Conservation (phyloP, 164 flowering plant species). For the Kalanchoe fedtschenkoi region DNA sequence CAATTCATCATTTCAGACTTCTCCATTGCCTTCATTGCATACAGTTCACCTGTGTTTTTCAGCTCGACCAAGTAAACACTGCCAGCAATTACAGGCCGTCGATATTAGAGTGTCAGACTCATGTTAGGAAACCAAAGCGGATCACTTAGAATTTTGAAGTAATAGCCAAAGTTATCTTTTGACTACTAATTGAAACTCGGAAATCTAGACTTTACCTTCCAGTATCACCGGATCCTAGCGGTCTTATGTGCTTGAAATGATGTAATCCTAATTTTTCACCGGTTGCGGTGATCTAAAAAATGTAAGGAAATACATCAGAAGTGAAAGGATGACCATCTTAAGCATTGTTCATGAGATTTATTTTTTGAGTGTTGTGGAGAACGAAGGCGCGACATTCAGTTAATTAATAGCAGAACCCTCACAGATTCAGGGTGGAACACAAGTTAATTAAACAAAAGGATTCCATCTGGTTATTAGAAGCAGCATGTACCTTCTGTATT, state of each 20-base stretch:
- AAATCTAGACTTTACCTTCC: constrained; percentile 52
- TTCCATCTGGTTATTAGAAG: background rate
- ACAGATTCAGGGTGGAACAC: background rate
- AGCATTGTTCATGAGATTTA: background rate
- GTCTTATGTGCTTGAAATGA: constrained; percentile 84
- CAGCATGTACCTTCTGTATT: constrained; percentile 58
- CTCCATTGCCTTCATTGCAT: constrained; percentile 90
- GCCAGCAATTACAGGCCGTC: constrained; percentile 12
- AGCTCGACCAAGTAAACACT: constrained; percentile 88
- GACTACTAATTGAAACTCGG: background rate
- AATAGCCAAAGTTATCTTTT: no score
- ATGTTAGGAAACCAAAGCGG: background rate
- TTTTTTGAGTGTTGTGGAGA: background rate
- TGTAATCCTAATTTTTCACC: constrained; percentile 63
- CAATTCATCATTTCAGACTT: constrained; percentile 73
- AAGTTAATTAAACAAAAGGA: background rate
- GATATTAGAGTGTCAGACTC: background rate
- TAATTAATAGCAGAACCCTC: background rate
- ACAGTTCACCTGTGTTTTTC: constrained; percentile 52
- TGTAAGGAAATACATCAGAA: constrained; percentile 3
- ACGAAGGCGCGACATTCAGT: background rate
- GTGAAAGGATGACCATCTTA: background rate
- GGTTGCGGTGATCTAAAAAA: constrained; percentile 41
- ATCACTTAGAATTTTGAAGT: background rate
- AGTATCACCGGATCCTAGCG: constrained; percentile 97